A percentile compares a stretch with the other conserved stretches of the same genome.
Conservation (phyloP, 805 yeast genomes). For the Saccharomycopsis schoenii region DNA sequence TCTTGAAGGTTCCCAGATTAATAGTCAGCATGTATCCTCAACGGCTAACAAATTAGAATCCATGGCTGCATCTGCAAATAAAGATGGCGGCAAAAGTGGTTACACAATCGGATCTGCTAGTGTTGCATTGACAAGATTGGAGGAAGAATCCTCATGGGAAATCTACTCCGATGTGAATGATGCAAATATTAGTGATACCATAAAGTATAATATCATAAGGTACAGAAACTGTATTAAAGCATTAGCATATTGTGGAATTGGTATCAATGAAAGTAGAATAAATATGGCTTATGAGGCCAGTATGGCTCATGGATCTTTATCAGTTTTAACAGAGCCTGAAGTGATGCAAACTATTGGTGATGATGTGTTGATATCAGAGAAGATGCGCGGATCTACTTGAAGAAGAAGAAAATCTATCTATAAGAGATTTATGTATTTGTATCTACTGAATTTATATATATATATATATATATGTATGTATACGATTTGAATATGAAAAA, state of each 20-base stretch:
- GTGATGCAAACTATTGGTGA: slow-evolving; percentile 64
- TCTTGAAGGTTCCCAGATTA: slow-evolving; percentile 21
- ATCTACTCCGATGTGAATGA: slow-evolving; percentile 89
- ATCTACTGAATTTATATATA: not conserved
- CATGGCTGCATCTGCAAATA: slow-evolving; percentile 23
- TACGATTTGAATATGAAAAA: not conserved
- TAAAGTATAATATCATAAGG: slow-evolving; percentile 68
- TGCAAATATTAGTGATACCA: slow-evolving; percentile 42
- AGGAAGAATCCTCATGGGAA: slow-evolving; percentile 91
- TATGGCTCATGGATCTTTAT: slow-evolving; percentile 60
- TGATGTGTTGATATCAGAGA: slow-evolving; percentile 61
- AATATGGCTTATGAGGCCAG: slow-evolving; percentile 83
- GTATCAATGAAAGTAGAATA: slow-evolving; percentile 74
- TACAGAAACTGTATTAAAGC: slow-evolving; percentile 80
- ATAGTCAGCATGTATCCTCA: slow-evolving; percentile 17
- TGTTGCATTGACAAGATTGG: slow-evolving; percentile 71
- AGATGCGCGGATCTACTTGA: slow-evolving; percentile 50
- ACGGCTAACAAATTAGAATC: slow-evolving; percentile 26
- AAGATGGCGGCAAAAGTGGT: slow-evolving; percentile 16
- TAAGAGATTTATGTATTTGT: no score
- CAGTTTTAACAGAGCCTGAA: slow-evolving; percentile 63
- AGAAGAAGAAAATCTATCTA: no score
- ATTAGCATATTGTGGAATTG: slow-evolving; percentile 74
- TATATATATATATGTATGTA: not conserved
- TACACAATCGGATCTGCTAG: slow-evolving; percentile 51